phyloP scores from a whole-genome alignment of 352 stramenopile species.

The Phytophthora pseudosyringae region DNA sequence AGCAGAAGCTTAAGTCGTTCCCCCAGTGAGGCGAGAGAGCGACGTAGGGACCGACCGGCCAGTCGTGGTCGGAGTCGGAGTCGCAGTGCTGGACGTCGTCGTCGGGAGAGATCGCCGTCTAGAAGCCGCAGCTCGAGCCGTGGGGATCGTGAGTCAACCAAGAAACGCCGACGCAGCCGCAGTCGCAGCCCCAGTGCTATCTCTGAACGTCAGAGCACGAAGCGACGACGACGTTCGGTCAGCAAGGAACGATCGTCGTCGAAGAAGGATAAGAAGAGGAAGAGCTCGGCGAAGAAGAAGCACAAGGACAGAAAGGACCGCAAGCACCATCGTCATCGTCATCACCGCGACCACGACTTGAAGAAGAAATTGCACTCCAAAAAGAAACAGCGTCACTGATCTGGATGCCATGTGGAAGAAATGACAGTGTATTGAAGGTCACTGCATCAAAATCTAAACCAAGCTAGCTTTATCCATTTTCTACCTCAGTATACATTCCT shows the following conservation, averaged over 20 bases:
- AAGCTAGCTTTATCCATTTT: slow-evolving; percentile 16
- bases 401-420: neutral
- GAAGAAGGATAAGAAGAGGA: slow-evolving; percentile 46
- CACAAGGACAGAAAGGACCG: slow-evolving; percentile 57
- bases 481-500: slow-evolving; percentile 5
- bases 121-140: slow-evolving; percentile 34
- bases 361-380: slow-evolving; percentile 35
- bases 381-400: slow-evolving; percentile 34
- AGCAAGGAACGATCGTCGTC: slow-evolving; percentile 24
- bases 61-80: slow-evolving; percentile 39
- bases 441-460: slow-evolving; percentile 8
- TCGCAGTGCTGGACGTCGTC: slow-evolving; percentile 22
- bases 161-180: slow-evolving; percentile 27
- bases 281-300: slow-evolving; percentile 41
- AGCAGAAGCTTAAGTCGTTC: slow-evolving; percentile 47
- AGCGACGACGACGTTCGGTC: slow-evolving; percentile 23
- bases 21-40: slow-evolving; percentile 23
- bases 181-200: slow-evolving; percentile 29
- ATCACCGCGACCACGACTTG: slow-evolving; percentile 33
- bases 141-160: slow-evolving; percentile 3
- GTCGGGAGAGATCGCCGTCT: slow-evolving; percentile 18
- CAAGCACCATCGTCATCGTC: slow-evolving; percentile 41
- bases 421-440: slow-evolving; percentile 13
- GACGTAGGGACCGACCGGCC: slow-evolving; percentile 15
- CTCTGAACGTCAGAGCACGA: slow-evolving; percentile 19